Evolutionary conservation across 2,329 filamentous ascomycete species (phyloP).

Genomic region (Aspergillus candidus): DNA sequence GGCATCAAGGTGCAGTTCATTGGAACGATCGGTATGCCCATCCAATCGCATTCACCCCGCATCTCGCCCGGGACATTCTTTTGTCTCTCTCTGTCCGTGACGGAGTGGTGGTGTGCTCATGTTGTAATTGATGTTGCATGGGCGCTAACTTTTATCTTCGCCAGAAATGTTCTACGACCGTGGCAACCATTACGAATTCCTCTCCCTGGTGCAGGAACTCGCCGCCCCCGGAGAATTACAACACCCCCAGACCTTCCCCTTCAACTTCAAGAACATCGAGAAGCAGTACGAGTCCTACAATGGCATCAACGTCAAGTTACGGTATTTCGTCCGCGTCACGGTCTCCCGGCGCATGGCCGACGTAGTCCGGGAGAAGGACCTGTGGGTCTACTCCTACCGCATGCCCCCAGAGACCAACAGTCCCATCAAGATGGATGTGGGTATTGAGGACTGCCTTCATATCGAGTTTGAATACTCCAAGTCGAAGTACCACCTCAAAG

Average conservation of each 20-base stretch:
- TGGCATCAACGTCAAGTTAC: slow-evolving; percentile 97
- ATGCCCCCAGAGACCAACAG: slow-evolving; percentile 97
- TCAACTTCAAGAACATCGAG: slow-evolving; percentile 99
- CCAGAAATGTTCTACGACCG: slow-evolving; percentile 99
- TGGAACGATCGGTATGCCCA: slow-evolving; percentile 74
- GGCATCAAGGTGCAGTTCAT: slow-evolving; percentile 99
- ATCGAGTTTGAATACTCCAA: slow-evolving; percentile 99
- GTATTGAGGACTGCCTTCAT: slow-evolving; percentile 97
- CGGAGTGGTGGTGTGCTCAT: no score
- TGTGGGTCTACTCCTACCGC: slow-evolving; percentile 98
- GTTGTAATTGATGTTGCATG: neutral
- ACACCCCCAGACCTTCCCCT: slow-evolving; percentile 96
- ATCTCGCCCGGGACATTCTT: no score
- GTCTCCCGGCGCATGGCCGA: slow-evolving; percentile 96
- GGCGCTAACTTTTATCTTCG: neutral
- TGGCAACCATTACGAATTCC: slow-evolving; percentile 98
- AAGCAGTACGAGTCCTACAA: slow-evolving; percentile 99
- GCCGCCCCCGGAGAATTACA: slow-evolving; percentile 95
- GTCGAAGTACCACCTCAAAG: slow-evolving; percentile 97
- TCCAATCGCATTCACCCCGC: neutral
- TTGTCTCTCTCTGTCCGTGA: no score
- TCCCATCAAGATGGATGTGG: slow-evolving; percentile 99
- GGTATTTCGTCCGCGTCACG: slow-evolving; percentile 96
- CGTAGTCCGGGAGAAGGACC: slow-evolving; percentile 96
- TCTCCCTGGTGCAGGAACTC: slow-evolving; percentile 92